These are phyloP conservation scores for Penicillium sp. DNA, from an alignment of 2,329 filamentous ascomycete genomes.

Conservation along the genomic window DNA sequence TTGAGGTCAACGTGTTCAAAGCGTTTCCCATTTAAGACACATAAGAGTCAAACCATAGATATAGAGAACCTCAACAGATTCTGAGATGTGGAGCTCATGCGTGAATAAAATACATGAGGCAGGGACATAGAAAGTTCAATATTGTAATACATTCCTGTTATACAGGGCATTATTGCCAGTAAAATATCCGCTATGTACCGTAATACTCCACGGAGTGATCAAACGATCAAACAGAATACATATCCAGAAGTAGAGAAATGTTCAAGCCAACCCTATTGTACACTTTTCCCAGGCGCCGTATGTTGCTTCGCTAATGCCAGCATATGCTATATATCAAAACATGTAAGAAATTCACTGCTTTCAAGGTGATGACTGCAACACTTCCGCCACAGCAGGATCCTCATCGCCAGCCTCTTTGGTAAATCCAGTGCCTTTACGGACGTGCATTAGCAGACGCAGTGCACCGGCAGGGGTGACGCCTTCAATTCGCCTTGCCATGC, in stretches of 20 bases:
- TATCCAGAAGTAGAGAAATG: not conserved
- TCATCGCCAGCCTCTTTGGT: constrained; percentile 10
- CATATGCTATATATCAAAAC: constrained; percentile 8
- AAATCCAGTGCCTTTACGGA: constrained; percentile 30
- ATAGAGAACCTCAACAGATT: too few species aligned
- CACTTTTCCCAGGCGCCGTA: constrained; percentile 11
- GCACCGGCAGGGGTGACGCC: constrained; percentile 58
- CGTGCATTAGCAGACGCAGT: constrained; percentile 44
- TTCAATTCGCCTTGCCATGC: constrained; percentile 84
- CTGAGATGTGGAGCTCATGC: too few species aligned
- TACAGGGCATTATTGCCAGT: not conserved
- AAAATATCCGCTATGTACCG: not conserved
- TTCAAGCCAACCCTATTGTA: constrained; percentile 2
- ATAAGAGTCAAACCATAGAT: too few species aligned
- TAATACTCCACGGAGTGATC: not conserved
- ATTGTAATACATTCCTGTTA: not conserved
- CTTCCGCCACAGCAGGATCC: constrained; percentile 9
- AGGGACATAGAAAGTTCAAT: not conserved
- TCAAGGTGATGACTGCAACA: constrained; percentile 19
- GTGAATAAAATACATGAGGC: too few species aligned
- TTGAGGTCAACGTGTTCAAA: too few species aligned
- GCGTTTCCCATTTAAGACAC: too few species aligned
- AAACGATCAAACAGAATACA: not conserved
- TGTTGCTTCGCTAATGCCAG: constrained; percentile 20
- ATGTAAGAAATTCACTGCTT: not conserved